A percentile compares a stretch with the other conserved stretches of the same genome.
Evolutionary conservation across 169 alveolate species (phyloP).

Genomic region (Cryptosporidium ryanae): DNA sequence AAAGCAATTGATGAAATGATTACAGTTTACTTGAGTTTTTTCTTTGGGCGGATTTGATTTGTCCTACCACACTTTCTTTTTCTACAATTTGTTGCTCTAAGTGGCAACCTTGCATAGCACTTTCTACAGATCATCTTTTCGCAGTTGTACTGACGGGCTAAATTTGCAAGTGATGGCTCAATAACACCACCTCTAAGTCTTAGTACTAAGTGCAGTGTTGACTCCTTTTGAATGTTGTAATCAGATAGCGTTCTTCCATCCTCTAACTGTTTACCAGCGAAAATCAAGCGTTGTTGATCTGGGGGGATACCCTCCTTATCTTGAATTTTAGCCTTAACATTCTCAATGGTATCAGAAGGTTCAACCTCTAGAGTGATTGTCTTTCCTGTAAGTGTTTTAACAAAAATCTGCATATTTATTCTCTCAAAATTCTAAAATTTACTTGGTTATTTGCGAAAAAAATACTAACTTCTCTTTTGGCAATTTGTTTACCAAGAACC

Average conservation of each 20-base stretch:
- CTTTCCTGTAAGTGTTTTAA: conserved; percentile 96
- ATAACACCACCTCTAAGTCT: conserved; percentile 99
- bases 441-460: background rate
- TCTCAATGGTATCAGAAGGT: conserved; percentile 96
- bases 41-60: conserved; percentile 98
- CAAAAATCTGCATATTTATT: conserved; percentile 93
- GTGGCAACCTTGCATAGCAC: conserved; percentile 99
- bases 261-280: conserved; percentile 99
- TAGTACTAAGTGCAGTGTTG: conserved; percentile 97
- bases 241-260: conserved; percentile 98
- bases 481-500: background rate
- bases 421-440: background rate
- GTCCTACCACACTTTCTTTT: conserved; percentile 99
- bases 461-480: background rate
- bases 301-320: conserved; percentile 99
- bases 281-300: conserved; percentile 98
- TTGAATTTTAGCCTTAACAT: conserved; percentile 97
- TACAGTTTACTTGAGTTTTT: conserved; percentile 93
- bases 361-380: conserved; percentile 96
- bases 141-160: conserved; percentile 99
- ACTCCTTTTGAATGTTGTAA: conserved; percentile 98
- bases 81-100: conserved; percentile 99
- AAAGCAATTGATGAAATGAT: too few relatives aligned
- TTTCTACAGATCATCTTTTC: conserved; percentile 97
- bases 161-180: conserved; percentile 97